These are phyloP conservation scores for Debaryomyces coudertii DNA, from an alignment of 1,139 yeast genomes.

Conservation along the genomic window DNA sequence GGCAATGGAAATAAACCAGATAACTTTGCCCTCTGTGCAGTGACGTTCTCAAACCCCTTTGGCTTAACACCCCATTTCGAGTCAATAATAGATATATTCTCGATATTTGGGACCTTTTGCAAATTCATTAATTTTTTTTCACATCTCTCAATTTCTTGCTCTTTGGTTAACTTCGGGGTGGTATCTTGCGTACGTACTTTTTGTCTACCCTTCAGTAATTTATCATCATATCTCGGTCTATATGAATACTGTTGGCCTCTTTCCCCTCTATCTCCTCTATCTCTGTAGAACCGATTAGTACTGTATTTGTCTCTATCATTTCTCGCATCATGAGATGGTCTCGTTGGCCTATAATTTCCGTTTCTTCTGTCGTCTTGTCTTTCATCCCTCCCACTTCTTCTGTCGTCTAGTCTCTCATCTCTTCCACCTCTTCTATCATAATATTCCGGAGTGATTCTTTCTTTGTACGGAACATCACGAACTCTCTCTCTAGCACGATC, in stretches of 20 bases:
- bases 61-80: conserved; percentile 79
- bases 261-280: conserved; percentile 11
- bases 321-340: conserved; percentile 5
- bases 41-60: conserved; percentile 71
- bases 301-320: conserved; percentile 11
- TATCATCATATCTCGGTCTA: conserved; percentile 7
- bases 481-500: conserved; percentile 14
- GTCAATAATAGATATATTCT: conserved; percentile 43
- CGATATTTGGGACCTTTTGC: conserved; percentile 27
- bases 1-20: conserved; percentile 83
- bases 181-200: conserved; percentile 2
- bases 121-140: conserved; percentile 27
- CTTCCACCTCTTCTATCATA: conserved; percentile 12
- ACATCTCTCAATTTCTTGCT: conserved; percentile 24
- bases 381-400: conserved; percentile 10
- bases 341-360: conserved; percentile 1
- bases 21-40: conserved; percentile 79
- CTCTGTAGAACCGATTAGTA: conserved; percentile 14
- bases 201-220: neutral
- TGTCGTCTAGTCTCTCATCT: conserved; percentile 11
- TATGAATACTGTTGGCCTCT: neutral
- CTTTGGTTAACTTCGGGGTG: conserved; percentile 19
- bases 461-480: conserved; percentile 15
- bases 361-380: conserved; percentile 10
- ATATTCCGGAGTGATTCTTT: conserved; percentile 10